Evolutionary conservation across 805 yeast genomes (phyloP).

Genomic region (Candida piceae): DNA sequence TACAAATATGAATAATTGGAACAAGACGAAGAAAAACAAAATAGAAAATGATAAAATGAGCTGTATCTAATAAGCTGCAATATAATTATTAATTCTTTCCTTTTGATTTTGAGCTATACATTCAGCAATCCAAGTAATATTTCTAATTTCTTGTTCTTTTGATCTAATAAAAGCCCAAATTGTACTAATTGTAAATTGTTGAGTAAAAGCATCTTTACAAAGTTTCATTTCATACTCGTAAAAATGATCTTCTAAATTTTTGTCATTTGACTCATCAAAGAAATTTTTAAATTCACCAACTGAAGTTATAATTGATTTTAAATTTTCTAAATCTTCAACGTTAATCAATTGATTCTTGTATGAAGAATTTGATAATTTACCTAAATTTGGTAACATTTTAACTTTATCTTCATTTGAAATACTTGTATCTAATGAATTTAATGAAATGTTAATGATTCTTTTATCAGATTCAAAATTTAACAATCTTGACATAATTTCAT

Average conservation of each 20-base stretch:
- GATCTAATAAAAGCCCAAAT: constrained; percentile 97
- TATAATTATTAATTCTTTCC: constrained; percentile 86
- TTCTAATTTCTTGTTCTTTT: constrained; percentile 94
- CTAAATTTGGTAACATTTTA: constrained; percentile 73
- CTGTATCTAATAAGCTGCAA: constrained; percentile 62
- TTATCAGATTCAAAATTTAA: constrained; percentile 92
- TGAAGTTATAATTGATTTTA: constrained; percentile 57
- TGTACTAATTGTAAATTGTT: constrained; percentile 86
- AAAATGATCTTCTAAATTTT: constrained; percentile 88
- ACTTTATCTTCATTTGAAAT: constrained; percentile 68
- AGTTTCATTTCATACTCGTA: constrained; percentile 88
- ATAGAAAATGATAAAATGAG: neutral
- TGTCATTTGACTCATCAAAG: constrained; percentile 44
- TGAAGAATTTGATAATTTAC: constrained; percentile 68
- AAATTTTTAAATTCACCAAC: constrained; percentile 63
- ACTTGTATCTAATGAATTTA: constrained; percentile 84
- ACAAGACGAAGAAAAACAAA: neutral
- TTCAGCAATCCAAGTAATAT: constrained; percentile 99
- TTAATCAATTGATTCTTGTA: constrained; percentile 60
- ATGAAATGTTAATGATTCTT: constrained; percentile 83
- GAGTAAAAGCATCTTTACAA: constrained; percentile 91
- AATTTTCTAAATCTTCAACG: constrained; percentile 82
- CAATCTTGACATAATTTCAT: constrained; percentile 72
- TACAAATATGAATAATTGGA: neutral
- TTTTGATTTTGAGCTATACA: constrained; percentile 98